phyloP scores from a whole-genome alignment of 495 filamentous ascomycete genomes.

The Immersiella caudata region DNA sequence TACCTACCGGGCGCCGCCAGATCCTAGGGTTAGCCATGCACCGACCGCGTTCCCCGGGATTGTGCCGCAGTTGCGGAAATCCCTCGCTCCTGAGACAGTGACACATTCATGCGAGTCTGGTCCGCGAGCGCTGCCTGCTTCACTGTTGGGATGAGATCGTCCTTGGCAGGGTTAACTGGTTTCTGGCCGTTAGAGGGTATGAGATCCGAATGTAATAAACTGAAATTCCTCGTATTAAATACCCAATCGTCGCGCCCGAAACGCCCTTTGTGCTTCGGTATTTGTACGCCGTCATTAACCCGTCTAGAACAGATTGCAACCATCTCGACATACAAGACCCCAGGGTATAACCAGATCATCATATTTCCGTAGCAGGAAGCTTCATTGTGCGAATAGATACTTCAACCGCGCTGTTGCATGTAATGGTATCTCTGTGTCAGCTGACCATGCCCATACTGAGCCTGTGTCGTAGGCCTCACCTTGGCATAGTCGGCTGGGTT shows the following conservation, averaged over 20 bases:
- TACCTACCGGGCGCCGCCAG: not conserved
- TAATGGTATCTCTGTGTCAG: slow-evolving; percentile 18
- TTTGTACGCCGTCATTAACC: slow-evolving; percentile 1
- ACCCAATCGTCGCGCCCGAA: not conserved
- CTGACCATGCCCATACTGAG: slow-evolving; percentile 18
- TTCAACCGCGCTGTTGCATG: not conserved
- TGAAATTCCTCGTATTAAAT: slow-evolving; percentile 2
- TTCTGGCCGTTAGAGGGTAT: not conserved
- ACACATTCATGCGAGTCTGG: not conserved
- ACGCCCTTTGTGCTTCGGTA: not conserved
- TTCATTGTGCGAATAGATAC: not conserved
- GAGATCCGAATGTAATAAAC: slow-evolving; percentile 4
- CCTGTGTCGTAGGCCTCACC: slow-evolving; percentile 19
- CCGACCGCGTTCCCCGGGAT: not conserved
- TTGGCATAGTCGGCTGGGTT: slow-evolving; percentile 51
- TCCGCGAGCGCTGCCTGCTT: not conserved
- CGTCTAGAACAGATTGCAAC: slow-evolving; percentile 5
- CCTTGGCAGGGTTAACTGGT: not conserved
- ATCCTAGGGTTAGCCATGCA: not conserved
- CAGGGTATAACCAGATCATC: slow-evolving; percentile 7
- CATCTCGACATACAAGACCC: not conserved
- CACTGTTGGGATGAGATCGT: not conserved
- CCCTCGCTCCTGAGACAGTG: slow-evolving; percentile 2
- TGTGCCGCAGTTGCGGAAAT: not conserved
- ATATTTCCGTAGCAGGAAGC: not conserved